Percentiles rank a stretch among this genome's conserved stretches.
Conservation (phyloP, 148 eudicot species). For the Hydrangea macrophylla region DNA sequence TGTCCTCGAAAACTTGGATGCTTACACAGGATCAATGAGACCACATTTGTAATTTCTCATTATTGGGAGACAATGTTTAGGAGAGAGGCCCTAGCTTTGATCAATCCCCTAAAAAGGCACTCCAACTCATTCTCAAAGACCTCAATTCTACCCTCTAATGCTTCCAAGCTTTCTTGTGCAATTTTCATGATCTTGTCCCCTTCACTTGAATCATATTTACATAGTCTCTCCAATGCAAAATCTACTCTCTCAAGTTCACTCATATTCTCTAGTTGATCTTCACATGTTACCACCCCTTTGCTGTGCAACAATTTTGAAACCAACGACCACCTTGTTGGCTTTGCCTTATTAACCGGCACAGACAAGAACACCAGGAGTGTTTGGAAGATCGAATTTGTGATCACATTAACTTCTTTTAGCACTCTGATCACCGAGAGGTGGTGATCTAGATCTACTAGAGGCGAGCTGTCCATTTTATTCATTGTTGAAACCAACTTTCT, state of each 20-base stretch:
- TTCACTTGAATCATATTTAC: not conserved
- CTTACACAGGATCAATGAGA: not conserved
- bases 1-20: not conserved
- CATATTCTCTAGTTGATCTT: constrained; percentile 16
- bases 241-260: constrained; percentile 22
- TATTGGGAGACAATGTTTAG: constrained; percentile 37
- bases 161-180: constrained; percentile 24
- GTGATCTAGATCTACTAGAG: constrained; percentile 23
- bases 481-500: constrained; percentile 26
- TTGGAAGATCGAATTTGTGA: constrained; percentile 23
- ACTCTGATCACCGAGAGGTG: constrained; percentile 31
- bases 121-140: constrained; percentile 37
- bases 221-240: constrained; percentile 12
- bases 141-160: constrained; percentile 26
- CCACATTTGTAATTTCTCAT: no score
- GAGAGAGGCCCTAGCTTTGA: constrained; percentile 44
- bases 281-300: constrained; percentile 12
- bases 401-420: constrained; percentile 27
- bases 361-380: constrained; percentile 28
- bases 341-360: constrained; percentile 21
- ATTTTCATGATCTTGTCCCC: constrained; percentile 18
- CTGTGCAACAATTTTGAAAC: constrained; percentile 33
- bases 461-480: constrained; percentile 25
- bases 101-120: constrained; percentile 40
- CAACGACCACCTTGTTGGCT: constrained; percentile 24